Evolutionary conservation across 2,329 filamentous ascomycete species (phyloP).

Genomic region (Cadophora malorum): DNA sequence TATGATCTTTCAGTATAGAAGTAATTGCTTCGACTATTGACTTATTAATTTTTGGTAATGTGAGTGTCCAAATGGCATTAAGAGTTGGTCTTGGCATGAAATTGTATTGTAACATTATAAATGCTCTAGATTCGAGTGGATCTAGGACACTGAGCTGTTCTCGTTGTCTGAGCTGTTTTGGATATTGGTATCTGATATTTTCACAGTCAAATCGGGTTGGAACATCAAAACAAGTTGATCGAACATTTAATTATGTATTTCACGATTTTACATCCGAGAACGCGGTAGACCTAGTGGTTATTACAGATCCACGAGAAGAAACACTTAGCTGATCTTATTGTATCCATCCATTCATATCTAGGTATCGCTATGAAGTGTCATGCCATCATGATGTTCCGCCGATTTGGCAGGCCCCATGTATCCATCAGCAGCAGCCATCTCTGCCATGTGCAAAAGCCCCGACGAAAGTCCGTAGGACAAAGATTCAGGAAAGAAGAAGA

Average conservation of each 20-base stretch:
- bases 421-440: conserved; percentile 11
- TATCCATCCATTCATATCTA: conserved; percentile 17
- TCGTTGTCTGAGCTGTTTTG: background rate
- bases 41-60: too few relatives aligned
- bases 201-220: too few relatives aligned
- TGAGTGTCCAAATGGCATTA: too few relatives aligned
- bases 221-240: background rate
- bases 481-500: background rate
- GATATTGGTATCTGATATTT: too few relatives aligned
- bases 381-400: conserved; percentile 12
- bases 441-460: background rate
- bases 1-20: too few relatives aligned
- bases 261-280: background rate
- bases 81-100: too few relatives aligned
- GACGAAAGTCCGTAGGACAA: conserved; percentile 6
- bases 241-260: background rate
- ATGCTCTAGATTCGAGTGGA: too few relatives aligned
- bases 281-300: background rate
- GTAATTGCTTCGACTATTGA: too few relatives aligned
- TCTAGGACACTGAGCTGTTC: background rate
- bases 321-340: background rate
- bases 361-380: conserved; percentile 16
- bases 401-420: conserved; percentile 1
- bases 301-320: background rate
- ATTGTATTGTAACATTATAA: too few relatives aligned